Base-by-base conservation (phyloP, 2,329 filamentous ascomycete species). In the Fusarium phyllophilum region DNA sequence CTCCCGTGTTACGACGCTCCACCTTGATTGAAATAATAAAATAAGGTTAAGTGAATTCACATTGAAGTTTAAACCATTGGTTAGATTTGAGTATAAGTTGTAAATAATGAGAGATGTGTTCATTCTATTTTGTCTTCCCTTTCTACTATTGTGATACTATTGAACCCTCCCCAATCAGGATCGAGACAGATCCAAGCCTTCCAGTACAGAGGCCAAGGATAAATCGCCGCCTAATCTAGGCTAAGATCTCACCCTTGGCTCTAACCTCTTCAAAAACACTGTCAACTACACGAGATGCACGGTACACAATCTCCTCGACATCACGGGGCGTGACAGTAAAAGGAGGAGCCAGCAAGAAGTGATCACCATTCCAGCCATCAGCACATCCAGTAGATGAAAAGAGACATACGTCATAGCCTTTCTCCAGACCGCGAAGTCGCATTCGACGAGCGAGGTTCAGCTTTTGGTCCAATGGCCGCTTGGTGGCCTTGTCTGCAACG, bases 51-150 rank as follows among this genome's bases (percentile, higher is more conserved):
- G 6, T 22, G 13, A 8, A 22, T 22, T 5, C 3, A 5, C 9
- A 22, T 6, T 8, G 3, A 29, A 15, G 14, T 11, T 22, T 15
- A 22, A 1, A 6, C 4, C 13, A 0, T 5, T 1, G 15, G 4
- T 11, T 26, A 22, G 18, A 2, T 6, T 46, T 5, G 13, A 1
- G 9, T 8, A 29, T 46, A 18, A 29, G 9, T 22, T 46, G 13
- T 9, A 22, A 46, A 15, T 46, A 46, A 8, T 1, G 3, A 46
- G 24, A 15, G 26, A 22, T 22, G 2, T 46, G 26, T 22, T 14
- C 2, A 3, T 29, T 29, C 26, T 46, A 26, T 46, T 46, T 15
- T 22, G 9, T 46, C 26, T 29, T 11, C 24, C 18, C 2, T 29
- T 20, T 46, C 45, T 29, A 29, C 4, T 46, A 26, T 8, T 46